phyloP scores from a whole-genome alignment of 768 basidiomycete genomes.

The Leccinum obscurum region DNA sequence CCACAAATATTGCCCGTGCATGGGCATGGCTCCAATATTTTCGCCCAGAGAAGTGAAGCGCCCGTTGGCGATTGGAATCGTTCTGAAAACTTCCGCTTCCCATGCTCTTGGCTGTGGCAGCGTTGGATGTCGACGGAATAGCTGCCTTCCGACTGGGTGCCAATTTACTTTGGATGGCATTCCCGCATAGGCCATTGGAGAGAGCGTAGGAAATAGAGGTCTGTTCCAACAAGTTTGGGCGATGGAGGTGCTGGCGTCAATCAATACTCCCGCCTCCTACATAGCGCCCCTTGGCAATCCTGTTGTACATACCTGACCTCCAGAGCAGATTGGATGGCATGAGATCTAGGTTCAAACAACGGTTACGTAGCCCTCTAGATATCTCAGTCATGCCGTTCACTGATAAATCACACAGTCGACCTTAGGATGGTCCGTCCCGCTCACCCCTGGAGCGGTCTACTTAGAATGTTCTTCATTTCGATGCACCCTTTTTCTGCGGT shows the following conservation, averaged over 20 bases:
- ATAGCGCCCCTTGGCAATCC: not conserved
- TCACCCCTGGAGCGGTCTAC: constrained; percentile 2
- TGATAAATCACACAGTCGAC: not conserved
- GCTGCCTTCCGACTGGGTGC: not conserved
- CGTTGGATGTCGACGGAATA: not conserved
- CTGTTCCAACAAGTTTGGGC: not conserved
- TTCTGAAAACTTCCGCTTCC: not conserved
- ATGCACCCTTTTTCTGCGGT: not conserved
- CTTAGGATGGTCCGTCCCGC: not conserved
- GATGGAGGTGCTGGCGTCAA: not conserved
- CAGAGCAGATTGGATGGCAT: not conserved
- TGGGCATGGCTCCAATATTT: not conserved
- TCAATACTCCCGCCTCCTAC: not conserved
- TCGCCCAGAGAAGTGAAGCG: not conserved
- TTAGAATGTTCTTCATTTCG: not conserved
- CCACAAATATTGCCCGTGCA: too few species aligned
- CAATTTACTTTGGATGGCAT: not conserved
- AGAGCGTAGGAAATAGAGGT: not conserved
- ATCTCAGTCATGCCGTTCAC: not conserved
- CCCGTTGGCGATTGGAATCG: not conserved
- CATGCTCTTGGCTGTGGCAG: not conserved
- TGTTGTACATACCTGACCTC: not conserved
- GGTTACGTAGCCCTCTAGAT: not conserved
- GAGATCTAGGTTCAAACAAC: not conserved
- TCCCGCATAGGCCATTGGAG: not conserved